Percentiles rank a stretch among this genome's conserved stretches.
phyloP scores from a whole-genome alignment of 306 rosid species.

The Notholithocarpus densiflorus region DNA sequence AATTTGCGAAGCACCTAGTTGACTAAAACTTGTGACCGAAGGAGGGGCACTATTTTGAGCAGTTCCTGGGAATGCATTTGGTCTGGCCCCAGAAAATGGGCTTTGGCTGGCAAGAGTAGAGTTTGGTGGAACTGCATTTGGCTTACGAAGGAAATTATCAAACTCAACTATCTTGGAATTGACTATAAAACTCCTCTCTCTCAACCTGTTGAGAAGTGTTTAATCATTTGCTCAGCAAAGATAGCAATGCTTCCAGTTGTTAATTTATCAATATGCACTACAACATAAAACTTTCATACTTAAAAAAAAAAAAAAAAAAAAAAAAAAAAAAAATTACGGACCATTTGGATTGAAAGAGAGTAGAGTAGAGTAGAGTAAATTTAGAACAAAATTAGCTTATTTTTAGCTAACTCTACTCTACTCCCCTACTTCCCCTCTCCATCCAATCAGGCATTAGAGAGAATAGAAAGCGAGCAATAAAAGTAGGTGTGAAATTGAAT shows the following conservation, averaged over 20 bases:
- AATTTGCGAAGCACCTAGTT: slow-evolving; percentile 61
- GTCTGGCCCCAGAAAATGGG: slow-evolving; percentile 37
- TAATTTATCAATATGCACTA: not conserved
- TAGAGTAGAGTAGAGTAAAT: too few species aligned
- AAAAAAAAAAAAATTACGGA: too few species aligned
- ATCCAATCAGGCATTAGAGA: too few species aligned
- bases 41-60: slow-evolving; percentile 52
- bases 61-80: slow-evolving; percentile 40
- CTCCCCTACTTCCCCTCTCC: too few species aligned
- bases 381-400: too few species aligned
- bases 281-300: not conserved
- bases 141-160: slow-evolving; percentile 60
- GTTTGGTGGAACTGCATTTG: slow-evolving; percentile 29
- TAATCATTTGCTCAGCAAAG: slow-evolving; percentile 12
- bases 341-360: too few species aligned
- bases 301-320: too few species aligned
- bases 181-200: slow-evolving; percentile 68
- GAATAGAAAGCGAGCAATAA: too few species aligned
- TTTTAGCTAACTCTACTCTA: too few species aligned
- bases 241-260: slow-evolving; percentile 9
- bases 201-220: slow-evolving; percentile 60
- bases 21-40: slow-evolving; percentile 80
- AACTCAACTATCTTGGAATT: slow-evolving; percentile 72
- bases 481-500: too few species aligned
- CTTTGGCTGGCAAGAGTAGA: slow-evolving; percentile 38